These are phyloP conservation scores for Aspergillus pseudoterreus DNA, from an alignment of 2,329 filamentous ascomycete species.

Conservation along the genomic window DNA sequence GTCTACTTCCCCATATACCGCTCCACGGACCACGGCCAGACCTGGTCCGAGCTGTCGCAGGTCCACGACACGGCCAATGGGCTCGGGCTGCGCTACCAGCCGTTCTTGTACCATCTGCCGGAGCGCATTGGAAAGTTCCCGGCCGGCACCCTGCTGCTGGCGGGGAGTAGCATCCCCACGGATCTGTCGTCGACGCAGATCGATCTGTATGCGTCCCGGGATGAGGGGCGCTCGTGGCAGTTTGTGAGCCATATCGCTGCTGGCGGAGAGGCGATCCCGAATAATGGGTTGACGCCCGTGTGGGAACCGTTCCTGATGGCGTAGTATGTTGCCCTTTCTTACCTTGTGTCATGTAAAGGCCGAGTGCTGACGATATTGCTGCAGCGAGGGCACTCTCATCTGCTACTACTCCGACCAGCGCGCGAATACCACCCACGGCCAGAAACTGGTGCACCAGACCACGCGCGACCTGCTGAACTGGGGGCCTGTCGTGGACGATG, in stretches of 20 bases:
- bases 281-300: constrained; percentile 64
- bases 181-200: constrained; percentile 63
- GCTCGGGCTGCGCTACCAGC: constrained; percentile 66
- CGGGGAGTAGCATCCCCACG: constrained; percentile 53
- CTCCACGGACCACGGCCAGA: constrained; percentile 53
- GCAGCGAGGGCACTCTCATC: constrained; percentile 54
- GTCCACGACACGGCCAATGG: constrained; percentile 62
- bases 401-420: constrained; percentile 71
- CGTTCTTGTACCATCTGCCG: constrained; percentile 63
- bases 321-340: constrained; percentile 31
- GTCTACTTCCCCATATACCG: constrained; percentile 52
- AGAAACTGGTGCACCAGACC: constrained; percentile 65
- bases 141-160: constrained; percentile 60
- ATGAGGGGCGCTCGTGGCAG: constrained; percentile 61
- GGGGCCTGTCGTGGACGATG: constrained; percentile 61
- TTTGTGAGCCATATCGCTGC: constrained; percentile 64
- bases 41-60: constrained; percentile 61
- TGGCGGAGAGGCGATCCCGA: constrained; percentile 59
- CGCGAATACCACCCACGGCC: constrained; percentile 58
- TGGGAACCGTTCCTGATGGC: constrained; percentile 69
- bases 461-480: constrained; percentile 58
- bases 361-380: constrained; percentile 1
- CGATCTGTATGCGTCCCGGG: constrained; percentile 63
- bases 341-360: background rate
- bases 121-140: constrained; percentile 55